Base-by-base conservation (phyloP, 371 early-diverging fungal species). In the Gilbertella persicaria region DNA sequence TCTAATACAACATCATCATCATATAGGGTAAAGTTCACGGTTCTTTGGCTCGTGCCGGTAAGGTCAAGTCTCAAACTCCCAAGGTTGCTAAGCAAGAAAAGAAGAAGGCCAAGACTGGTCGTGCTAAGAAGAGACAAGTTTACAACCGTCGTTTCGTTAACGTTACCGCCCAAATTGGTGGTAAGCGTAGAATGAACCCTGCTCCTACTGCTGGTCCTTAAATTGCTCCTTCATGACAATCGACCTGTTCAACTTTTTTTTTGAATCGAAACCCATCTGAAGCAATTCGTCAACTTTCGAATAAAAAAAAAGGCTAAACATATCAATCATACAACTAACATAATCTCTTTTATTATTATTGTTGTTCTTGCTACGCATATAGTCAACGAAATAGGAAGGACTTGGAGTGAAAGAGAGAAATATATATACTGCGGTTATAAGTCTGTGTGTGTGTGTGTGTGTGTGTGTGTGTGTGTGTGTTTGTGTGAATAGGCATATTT, bases 41-140 rank as follows among this genome's bases (percentile, higher is more conserved):
- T 85, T 96, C 97, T 71, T 90, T 98, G 77, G 96, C 97, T 83
- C 97, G 97, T 93, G 99, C 99, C 84, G 99, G 99, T 89, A 99
- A 99, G 86, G 99, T 99, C 75, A 97, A 98, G 94, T 93, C 92
- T 68, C 98, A 98, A 78, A 96, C 96, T 73, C 99, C 99, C 73
- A 98, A 98, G 87, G 99, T 98, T 61, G 96, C 96, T 74, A 93
- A 95, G 86, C 88, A 91, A 80, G 98, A 98, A 75, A 97, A 99
- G 90, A 86, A 92, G 82, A 98, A 78, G 90, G 80, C 88, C 80
- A 73, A 71, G 71, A 86, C 87, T 68, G 95, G 99, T 76, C 97
- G 99, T 75, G 97, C 98, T 66, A 93, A 93, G 88, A 98, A 98
- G 92, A 88, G 99, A 79, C 85, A 91, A 61, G 83, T 86, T 63